Evolutionary conservation across 768 basidiomycete species (phyloP), one percentile per base, ranked within the genome.

Genomic region (Amanita fuliginea): DNA sequence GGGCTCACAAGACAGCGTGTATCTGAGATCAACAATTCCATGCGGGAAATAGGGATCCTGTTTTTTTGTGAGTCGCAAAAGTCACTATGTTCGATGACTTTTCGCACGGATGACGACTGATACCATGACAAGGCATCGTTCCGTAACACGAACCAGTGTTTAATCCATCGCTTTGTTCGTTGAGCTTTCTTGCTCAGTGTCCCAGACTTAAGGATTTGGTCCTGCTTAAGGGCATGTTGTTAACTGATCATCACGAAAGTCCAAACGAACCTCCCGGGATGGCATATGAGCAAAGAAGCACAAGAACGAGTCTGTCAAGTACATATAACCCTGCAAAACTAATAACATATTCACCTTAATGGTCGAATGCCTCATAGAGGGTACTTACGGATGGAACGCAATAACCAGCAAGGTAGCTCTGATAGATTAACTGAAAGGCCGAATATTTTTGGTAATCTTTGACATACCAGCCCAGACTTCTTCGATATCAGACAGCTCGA

Each of bases 271-370:
- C 76, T 94, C 92, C 69, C 83, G 75, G 26, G 81, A 74, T 14
- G 91, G 91, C 81, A 95, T 86, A 62, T 91, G 91, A 2, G 91
- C 91, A 64, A 94, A 99, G 71, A 99, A 99, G 68, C 95, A 97
- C 16, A 98, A 65, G 62, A 95, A 87, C 9, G 85, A 81, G 57
- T 88, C 88, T 1, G 95, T 98, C 43, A 98, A 72, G 63, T 95
- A 99, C 79, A 99, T 89, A 62, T 95, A 98, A 2, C 95, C 95
- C 66, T 99, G 95, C 28, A 99, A 73, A 54, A 98, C 91, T 88
- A 19, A 34, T 49, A 13, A 47, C 50, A 34, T 37, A 50, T 55
- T 40, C 40, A 33, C 8, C 47, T 32, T 18, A 9, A 18, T 14
- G n/a, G 7, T 16, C 16, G 13, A 14, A 26, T 18, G 14, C 10